These are phyloP conservation scores for Triangularia verruculosa DNA, from an alignment of 2,329 filamentous ascomycete species.

Conservation along the genomic window DNA sequence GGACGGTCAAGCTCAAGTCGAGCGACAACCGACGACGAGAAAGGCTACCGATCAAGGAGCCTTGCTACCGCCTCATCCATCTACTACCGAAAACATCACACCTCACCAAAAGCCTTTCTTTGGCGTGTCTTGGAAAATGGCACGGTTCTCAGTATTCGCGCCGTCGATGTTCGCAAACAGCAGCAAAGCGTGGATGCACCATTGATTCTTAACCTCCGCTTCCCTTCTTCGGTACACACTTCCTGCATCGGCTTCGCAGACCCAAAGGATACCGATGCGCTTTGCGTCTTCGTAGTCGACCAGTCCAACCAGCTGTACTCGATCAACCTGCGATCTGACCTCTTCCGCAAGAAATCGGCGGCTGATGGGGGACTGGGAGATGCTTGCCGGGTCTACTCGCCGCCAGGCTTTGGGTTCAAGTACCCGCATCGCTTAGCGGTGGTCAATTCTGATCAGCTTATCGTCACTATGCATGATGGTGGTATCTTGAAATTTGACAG, in stretches of 20 bases:
- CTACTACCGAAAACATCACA: constrained; percentile 75
- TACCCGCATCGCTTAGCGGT: constrained; percentile 78
- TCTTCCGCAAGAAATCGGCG: constrained; percentile 68
- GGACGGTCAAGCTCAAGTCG: constrained; percentile 31
- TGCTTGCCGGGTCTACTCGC: constrained; percentile 70
- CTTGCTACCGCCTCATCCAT: constrained; percentile 77
- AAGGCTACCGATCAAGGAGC: constrained; percentile 67
- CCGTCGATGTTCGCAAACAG: constrained; percentile 73
- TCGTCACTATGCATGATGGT: constrained; percentile 79
- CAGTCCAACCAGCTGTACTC: constrained; percentile 77
- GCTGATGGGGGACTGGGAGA: constrained; percentile 73
- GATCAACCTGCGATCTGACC: constrained; percentile 76
- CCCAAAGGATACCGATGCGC: constrained; percentile 68
- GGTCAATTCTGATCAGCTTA: constrained; percentile 67
- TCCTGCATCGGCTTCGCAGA: constrained; percentile 83
- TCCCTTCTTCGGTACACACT: constrained; percentile 68
- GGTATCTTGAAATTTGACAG: constrained; percentile 69
- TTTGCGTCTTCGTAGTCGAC: constrained; percentile 78
- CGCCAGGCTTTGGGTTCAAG: constrained; percentile 73
- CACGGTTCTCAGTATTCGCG: constrained; percentile 76
- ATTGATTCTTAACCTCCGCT: constrained; percentile 73
- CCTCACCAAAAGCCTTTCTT: constrained; percentile 78
- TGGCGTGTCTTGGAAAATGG: constrained; percentile 86
- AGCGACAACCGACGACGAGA: constrained; percentile 61
- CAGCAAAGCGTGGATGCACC: constrained; percentile 65